These are phyloP conservation scores for Suhomyces anneliseae DNA, from an alignment of 1,139 yeast species.

Conservation along the genomic window DNA sequence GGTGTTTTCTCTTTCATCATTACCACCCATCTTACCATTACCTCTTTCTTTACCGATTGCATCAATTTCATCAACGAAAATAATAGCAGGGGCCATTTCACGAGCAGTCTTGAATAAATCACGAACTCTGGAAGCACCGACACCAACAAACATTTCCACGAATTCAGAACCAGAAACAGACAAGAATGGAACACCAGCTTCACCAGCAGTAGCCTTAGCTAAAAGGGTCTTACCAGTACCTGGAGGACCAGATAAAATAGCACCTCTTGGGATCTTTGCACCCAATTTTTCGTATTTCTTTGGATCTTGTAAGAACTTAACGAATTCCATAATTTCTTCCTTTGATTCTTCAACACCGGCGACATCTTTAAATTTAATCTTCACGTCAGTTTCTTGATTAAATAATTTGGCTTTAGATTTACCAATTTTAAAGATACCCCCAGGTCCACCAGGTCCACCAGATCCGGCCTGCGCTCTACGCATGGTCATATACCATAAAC, in stretches of 20 bases:
- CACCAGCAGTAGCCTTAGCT: constrained; percentile 86
- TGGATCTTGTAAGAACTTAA: constrained; percentile 73
- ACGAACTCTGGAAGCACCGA: constrained; percentile 80
- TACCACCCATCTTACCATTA: constrained; percentile 58
- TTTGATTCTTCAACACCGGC: constrained; percentile 86
- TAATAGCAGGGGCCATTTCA: constrained; percentile 77
- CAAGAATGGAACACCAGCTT: constrained; percentile 79
- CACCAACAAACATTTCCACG: constrained; percentile 83
- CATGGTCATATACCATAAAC: constrained; percentile 67
- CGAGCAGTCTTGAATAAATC: constrained; percentile 78
- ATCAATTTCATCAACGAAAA: constrained; percentile 82
- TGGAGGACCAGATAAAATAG: constrained; percentile 80
- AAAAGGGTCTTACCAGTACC: constrained; percentile 84
- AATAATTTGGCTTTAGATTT: constrained; percentile 70
- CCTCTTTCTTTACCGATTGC: constrained; percentile 82
- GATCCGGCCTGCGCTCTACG: constrained; percentile 51
- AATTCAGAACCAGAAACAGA: constrained; percentile 83
- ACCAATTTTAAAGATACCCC: constrained; percentile 64
- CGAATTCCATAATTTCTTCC: constrained; percentile 84
- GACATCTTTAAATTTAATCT: constrained; percentile 73
- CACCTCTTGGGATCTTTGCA: constrained; percentile 83
- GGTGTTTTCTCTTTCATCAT: constrained; percentile 81
- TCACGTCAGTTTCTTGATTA: constrained; percentile 69
- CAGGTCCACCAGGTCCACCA: constrained; percentile 52
- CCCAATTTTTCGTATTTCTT: constrained; percentile 73